Evolutionary conservation across 2,329 filamentous ascomycete genomes (phyloP), one percentile per base, ranked within the genome.

Genomic region (Talaromyces sp.): DNA sequence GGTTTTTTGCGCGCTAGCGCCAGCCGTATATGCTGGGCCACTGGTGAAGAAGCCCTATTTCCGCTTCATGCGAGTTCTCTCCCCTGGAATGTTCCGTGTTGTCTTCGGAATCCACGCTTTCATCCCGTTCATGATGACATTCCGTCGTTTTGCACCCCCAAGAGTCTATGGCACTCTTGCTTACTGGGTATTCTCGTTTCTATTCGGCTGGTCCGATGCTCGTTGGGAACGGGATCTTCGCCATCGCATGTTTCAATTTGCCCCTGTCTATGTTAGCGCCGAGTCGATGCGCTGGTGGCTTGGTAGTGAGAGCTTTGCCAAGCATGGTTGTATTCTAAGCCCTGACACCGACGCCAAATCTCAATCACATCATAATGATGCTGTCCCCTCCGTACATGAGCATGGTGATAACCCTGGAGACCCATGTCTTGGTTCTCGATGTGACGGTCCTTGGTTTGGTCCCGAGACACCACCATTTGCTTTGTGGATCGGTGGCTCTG

Each of bases 281-380:
- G 91, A 97, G 74, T 88, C 86, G 53, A 96, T 97, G 90, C 82
- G 90, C 5, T 97, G 93, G 93, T 97, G 93, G 93, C 81, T 97
- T 0, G 93, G 92, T 0, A 79, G 87, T 3, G 90, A 94, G 63
- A 91, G 91, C 62, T 97, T 96, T 65, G 87, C 85, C 22, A 85
- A 81, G 63, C 90, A 96, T 65, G 90, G 89, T 68, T 97, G 92
- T 67, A 95, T 97, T 47, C 77, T 97, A 6, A 82, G 89, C 1
- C 96, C 91, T 1, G 82, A 83, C 35, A 88, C 92, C 49, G 83
- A 86, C 46, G 74, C 72, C 71, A 19, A 71, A 76, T 46, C 70
- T 70, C 54, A 63, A 59, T 16, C 35, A 19, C 9, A 30, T 17
- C 16, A 4, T 14, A 66, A 58, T 17, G 54, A 69, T 11, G 24